A percentile compares a stretch with the other conserved stretches of the same genome.
These are phyloP conservation scores for Diphasiastrum complanatum DNA, from an alignment of 83 land plant genomes.

Conservation along the genomic window DNA sequence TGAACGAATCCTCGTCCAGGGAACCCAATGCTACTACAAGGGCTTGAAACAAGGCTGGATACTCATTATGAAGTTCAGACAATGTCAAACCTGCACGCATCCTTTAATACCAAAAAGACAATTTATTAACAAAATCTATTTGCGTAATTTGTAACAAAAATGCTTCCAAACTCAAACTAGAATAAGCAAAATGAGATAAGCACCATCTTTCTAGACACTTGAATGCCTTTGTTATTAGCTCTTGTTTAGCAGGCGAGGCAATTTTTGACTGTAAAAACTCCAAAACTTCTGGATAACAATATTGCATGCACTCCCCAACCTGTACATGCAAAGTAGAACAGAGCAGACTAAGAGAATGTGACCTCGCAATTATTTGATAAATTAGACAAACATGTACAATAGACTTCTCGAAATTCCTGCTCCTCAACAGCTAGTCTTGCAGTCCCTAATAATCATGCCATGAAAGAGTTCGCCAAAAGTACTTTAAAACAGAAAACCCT, in stretches of 20 bases:
- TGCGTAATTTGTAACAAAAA: background rate
- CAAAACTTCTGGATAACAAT: constrained; percentile 18
- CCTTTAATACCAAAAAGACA: background rate
- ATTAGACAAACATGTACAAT: too few relatives aligned
- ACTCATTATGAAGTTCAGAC: constrained; percentile 17
- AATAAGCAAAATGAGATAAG: background rate
- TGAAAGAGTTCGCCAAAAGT: too few relatives aligned
- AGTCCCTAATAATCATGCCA: too few relatives aligned
- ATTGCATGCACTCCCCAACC: constrained; percentile 29
- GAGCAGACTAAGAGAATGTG: too few relatives aligned
- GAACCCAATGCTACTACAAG: constrained; percentile 10
- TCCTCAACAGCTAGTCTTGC: too few relatives aligned
- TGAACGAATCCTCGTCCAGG: background rate
- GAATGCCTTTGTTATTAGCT: constrained; percentile 14
- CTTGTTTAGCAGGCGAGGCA: background rate
- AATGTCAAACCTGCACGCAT: constrained; percentile 17
- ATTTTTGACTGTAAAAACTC: constrained; percentile 4
- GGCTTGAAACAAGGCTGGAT: constrained; percentile 8
- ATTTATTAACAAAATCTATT: background rate
- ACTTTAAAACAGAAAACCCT: too few relatives aligned
- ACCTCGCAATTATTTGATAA: too few relatives aligned
- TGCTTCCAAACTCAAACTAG: background rate
- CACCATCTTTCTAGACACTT: constrained; percentile 31
- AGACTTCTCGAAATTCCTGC: too few relatives aligned
- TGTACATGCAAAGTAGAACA: background rate